Evolutionary conservation across 305 asterid species (phyloP), one percentile per base, ranked within the genome.

Genomic region (Lippia alba): DNA sequence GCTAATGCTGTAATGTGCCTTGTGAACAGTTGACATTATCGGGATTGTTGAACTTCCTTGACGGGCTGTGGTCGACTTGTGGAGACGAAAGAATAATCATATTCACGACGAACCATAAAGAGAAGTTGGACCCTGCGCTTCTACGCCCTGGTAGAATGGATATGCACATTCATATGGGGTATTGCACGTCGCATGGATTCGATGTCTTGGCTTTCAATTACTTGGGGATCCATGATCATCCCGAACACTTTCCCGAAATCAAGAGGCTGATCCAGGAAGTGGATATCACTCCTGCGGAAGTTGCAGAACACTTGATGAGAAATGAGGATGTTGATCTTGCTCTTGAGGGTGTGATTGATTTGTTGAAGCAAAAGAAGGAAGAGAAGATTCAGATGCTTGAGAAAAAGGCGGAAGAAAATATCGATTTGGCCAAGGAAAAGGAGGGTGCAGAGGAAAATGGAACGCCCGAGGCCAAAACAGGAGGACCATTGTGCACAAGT

Each of bases 301-400:
- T 86, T 32, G 96, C 95, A 0, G 96, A 90, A 72, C 87, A 88
- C 49, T 78, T 90, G 72, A 86, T 90, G 95, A 85, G 91, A 66
- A 84, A 64, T 16, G 95, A 86, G 61, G 86, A 83, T 54, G 74
- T 64, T n/a, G 86, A 87, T 36, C 70, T 72, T 39, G 91, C 86
- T 3, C 84, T 87, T 8, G 59, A 80, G 32, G 94, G 92, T 2
- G 87, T 87, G 45, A 12, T 85, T 59, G 79, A 71, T 67, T 67
- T 85, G 82, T 81, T 90, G 9, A 81, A 84, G 69, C 69, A 75
- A 34, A 89, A 80, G 71, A 79, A 74, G 41, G 62, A 58, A 1
- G 74, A 76, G 57, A 69, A 32, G 3, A 12, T 6, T 20, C 50
- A 36, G 12, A 45, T n/a, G n/a, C 3, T 19, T 12, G 6, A 33